These are phyloP conservation scores for Crithidia acanthocephali DNA, from an alignment of 208 protist species.

Conservation along the genomic window DNA sequence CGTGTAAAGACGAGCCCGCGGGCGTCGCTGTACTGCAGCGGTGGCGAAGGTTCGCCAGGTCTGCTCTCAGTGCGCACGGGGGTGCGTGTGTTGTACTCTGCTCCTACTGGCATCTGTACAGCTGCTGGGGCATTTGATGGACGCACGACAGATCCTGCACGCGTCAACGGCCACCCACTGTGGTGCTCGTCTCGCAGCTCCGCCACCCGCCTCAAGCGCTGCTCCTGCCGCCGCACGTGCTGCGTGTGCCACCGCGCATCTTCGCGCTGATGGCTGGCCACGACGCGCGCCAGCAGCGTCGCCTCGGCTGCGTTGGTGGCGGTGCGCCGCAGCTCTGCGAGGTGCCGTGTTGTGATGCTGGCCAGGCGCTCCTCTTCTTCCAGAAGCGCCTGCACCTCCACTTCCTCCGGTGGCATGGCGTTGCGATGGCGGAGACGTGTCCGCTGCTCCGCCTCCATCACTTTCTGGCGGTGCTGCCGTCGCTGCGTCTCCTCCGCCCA, in stretches of 20 bases:
- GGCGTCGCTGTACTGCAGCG: constrained; percentile 11
- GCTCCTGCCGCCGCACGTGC: constrained; percentile 24
- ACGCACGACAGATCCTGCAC: too few relatives aligned
- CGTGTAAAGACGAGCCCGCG: constrained; percentile 14
- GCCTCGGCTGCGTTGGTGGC: constrained; percentile 17
- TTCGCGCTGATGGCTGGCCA: background rate
- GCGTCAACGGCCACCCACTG: too few relatives aligned
- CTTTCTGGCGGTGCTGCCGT: background rate
- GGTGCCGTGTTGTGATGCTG: constrained; percentile 5
- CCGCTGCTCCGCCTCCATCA: background rate
- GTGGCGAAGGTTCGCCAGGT: background rate
- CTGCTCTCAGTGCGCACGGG: background rate
- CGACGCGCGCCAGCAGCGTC: constrained; percentile 11
- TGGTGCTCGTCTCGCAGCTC: constrained; percentile 5
- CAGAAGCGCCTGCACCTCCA: background rate
- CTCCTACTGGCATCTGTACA: background rate
- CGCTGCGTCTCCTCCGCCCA: background rate
- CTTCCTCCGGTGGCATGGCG: background rate
- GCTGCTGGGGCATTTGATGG: too few relatives aligned
- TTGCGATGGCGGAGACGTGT: background rate
- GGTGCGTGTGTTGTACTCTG: background rate
- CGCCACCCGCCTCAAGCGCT: constrained; percentile 2
- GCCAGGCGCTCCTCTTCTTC: constrained; percentile 12
- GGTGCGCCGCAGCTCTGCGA: constrained; percentile 3
- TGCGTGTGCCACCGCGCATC: constrained; percentile 5